Base-by-base conservation (phyloP, 225 moss, liverwort and hornwort genomes). In the Sphagnum tenellum region DNA sequence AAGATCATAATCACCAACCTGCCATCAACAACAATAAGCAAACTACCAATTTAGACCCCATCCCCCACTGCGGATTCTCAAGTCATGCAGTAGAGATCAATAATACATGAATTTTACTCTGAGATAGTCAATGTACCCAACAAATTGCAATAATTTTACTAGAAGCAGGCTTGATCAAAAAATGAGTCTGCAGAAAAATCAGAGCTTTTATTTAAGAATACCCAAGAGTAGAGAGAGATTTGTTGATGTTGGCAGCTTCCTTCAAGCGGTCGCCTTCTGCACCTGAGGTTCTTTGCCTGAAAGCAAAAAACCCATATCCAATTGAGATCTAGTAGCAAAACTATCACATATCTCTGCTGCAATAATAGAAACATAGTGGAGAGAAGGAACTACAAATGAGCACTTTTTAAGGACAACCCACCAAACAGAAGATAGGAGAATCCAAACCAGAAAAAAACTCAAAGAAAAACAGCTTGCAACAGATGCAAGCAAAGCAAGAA, bases 191-290 rank as follows among this genome's bases (percentile, higher is more conserved):
- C 29, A 29, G 29, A 0, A 29, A 29, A 29, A 29, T 29, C 29
- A 29, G 29, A 29, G 29, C 29, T 29, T 29, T 58, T 58, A 47
- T 3, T 58, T 13, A 44, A 14, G 59, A 57, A 46, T 80, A 96
- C 95, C 95, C 95, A 8, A 96, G 86, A 9, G 95, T 96, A 12
- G 95, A 96, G 50, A 96, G 77, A 66, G 95, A 96, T 69, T 96
- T 96, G 72, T 96, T 96, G 63, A 96, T 96, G 61, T 96, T 96
- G 2, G 95, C 95, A 44, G 95, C 95, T 83, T 96, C 95, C 71
- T 96, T 96, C 58, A 96, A 60, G 65, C 95, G 95, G 57, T 92
- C 95, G 64, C 95, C 95, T 72, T 96, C 95, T 46, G 95, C 95
- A 5, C 95, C 95, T 12, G 95, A 96, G 50, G 76, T 79, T 74